Percentiles rank a stretch among this genome's conserved stretches.
phyloP scores from a whole-genome alignment of 192 early-diverging fungal genomes.

The Dimargaris cristalligena region DNA sequence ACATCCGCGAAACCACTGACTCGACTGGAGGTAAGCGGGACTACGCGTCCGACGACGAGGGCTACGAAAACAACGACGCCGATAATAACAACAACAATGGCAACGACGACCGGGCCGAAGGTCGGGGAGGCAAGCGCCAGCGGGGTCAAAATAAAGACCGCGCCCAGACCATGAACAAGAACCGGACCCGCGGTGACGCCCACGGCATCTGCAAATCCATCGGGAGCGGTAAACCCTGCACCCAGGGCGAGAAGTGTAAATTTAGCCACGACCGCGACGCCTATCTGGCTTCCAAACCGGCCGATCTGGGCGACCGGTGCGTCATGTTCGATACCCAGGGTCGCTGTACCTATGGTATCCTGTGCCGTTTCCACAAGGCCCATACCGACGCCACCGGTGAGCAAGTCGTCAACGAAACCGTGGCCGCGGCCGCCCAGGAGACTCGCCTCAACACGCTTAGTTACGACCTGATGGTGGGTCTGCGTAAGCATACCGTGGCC shows the following conservation, averaged over 20 bases:
- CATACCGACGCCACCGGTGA: conserved; percentile 32
- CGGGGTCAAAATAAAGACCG: conserved; percentile 11
- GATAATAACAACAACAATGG: neutral
- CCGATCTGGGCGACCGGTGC: conserved; percentile 60
- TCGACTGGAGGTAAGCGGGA: neutral
- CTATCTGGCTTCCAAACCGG: conserved; percentile 52
- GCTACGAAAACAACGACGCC: neutral
- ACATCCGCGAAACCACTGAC: neutral
- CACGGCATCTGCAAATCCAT: conserved; percentile 9
- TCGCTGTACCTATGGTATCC: conserved; percentile 42
- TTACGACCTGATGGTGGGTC: neutral
- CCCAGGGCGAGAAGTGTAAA: conserved; percentile 34
- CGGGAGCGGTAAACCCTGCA: neutral
- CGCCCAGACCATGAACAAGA: neutral
- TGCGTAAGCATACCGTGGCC: conserved; percentile 8
- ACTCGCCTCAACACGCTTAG: neutral
- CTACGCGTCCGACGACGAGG: neutral
- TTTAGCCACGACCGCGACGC: conserved; percentile 60
- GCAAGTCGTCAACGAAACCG: conserved; percentile 37
- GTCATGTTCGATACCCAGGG: conserved; percentile 38
- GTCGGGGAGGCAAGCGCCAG: neutral
- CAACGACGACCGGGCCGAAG: neutral
- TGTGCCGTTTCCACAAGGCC: conserved; percentile 38
- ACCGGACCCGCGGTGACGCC: neutral
- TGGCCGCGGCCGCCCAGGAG: neutral